phyloP scores from a whole-genome alignment of 1,284 basidiomycete genomes.

The Paramarasmius palmivorus region DNA sequence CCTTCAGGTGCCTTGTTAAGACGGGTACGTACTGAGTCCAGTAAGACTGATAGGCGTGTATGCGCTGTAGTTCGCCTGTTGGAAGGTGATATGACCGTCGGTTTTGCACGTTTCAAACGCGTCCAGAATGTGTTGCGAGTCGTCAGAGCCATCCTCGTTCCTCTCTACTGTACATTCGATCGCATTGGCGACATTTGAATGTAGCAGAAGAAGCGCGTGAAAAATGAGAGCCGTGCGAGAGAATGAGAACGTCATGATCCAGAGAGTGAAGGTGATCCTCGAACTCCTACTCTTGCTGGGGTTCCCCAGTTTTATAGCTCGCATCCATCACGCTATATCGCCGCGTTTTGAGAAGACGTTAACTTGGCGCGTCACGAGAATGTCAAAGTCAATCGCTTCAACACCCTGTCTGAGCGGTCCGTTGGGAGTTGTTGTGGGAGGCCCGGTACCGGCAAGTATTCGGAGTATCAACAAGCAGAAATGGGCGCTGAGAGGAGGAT shows the following conservation, averaged over 20 bases:
- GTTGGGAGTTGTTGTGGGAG: too few relatives aligned
- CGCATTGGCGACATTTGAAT: not conserved
- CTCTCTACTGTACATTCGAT: constrained; percentile 20
- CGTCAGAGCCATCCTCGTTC: constrained; percentile 33
- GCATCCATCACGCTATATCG: too few relatives aligned
- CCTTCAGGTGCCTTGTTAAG: not conserved
- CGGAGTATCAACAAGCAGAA: too few relatives aligned
- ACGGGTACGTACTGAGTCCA: constrained; percentile 28
- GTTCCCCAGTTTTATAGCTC: too few relatives aligned
- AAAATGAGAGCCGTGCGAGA: not conserved
- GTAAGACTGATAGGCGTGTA: constrained; percentile 36
- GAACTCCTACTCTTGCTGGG: too few relatives aligned
- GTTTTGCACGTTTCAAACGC: constrained; percentile 38
- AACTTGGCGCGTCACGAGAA: too few relatives aligned
- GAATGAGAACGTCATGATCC: not conserved
- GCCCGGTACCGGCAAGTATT: too few relatives aligned
- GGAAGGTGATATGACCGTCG: constrained; percentile 39
- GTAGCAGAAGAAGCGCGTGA: not conserved
- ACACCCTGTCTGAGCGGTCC: too few relatives aligned
- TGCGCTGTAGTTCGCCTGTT: constrained; percentile 39
- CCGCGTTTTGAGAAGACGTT: too few relatives aligned
- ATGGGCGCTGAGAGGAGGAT: too few relatives aligned
- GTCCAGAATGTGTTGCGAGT: constrained; percentile 36
- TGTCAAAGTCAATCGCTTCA: too few relatives aligned
- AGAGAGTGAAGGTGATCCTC: too few relatives aligned